phyloP scores from a whole-genome alignment of 2,329 filamentous ascomycete species.

The Xylaria digitata region DNA sequence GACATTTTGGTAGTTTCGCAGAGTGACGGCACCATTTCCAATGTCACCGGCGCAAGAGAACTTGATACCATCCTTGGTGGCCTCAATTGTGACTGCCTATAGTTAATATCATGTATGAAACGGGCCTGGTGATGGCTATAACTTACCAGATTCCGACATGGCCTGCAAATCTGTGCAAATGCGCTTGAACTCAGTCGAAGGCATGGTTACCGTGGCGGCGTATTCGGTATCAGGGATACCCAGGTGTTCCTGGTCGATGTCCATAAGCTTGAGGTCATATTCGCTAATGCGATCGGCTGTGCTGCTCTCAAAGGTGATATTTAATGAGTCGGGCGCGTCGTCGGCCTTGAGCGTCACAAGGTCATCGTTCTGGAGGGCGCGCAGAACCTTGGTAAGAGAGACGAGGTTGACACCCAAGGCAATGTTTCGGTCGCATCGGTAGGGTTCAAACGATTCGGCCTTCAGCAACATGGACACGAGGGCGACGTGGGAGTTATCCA shows the following conservation, averaged over 20 bases:
- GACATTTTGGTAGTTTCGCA: constrained; percentile 87
- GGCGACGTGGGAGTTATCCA: constrained; percentile 99
- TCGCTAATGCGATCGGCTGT: constrained; percentile 93
- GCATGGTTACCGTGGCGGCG: constrained; percentile 89
- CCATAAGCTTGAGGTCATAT: constrained; percentile 99
- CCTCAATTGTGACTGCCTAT: constrained; percentile 86
- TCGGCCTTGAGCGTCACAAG: constrained; percentile 96
- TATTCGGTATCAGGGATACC: constrained; percentile 99
- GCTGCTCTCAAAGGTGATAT: constrained; percentile 92
- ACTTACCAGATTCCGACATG: constrained; percentile 93
- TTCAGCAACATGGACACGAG: constrained; percentile 99
- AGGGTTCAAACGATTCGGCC: constrained; percentile 92
- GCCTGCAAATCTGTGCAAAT: constrained; percentile 93
- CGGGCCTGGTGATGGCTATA: background rate
- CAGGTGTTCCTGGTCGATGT: constrained; percentile 99
- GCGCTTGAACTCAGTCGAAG: constrained; percentile 87
- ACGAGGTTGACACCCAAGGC: constrained; percentile 96
- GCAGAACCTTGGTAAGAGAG: constrained; percentile 96
- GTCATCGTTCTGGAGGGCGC: constrained; percentile 93
- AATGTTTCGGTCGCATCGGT: constrained; percentile 98
- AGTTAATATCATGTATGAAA: constrained; percentile 1
- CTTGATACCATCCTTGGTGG: constrained; percentile 96
- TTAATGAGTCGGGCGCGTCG: constrained; percentile 94
- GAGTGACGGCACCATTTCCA: constrained; percentile 91
- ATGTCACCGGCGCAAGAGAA: constrained; percentile 95